Evolutionary conservation across 345 rosid species (phyloP).

Genomic region (Pistacia integerrima): DNA sequence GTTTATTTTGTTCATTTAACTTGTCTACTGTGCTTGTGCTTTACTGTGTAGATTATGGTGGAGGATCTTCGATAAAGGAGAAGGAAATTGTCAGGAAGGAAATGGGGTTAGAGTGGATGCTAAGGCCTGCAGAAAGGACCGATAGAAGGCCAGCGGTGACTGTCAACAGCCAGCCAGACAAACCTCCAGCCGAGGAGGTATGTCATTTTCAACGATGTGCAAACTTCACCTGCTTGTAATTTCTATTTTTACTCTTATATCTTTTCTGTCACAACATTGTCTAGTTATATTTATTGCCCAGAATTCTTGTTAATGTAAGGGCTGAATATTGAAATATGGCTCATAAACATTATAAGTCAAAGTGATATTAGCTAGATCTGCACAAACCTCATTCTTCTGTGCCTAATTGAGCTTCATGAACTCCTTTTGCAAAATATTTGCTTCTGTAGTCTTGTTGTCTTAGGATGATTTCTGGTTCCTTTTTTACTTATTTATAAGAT

Average conservation of each 20-base stretch:
- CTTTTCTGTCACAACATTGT: too few species aligned
- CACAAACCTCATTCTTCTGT: not conserved
- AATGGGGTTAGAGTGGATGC: conserved; percentile 90
- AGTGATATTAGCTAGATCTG: not conserved
- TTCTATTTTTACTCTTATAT: not conserved
- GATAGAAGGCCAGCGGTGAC: conserved; percentile 35
- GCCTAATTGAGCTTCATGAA: not conserved
- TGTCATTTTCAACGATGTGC: not conserved
- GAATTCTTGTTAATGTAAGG: not conserved
- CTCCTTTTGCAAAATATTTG: not conserved
- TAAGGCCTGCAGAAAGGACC: conserved; percentile 53
- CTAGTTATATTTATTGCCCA: not conserved
- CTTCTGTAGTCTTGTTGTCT: not conserved
- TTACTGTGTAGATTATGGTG: conserved; percentile 31
- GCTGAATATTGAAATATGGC: not conserved
- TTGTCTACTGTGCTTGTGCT: not conserved
- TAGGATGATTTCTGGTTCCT: too few species aligned
- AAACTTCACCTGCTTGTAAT: too few species aligned
- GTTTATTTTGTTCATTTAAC: not conserved
- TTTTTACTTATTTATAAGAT: not conserved
- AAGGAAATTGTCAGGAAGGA: conserved; percentile 62
- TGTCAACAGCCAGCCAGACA: conserved; percentile 40
- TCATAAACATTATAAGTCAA: not conserved
- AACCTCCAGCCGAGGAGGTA: conserved; percentile 61
- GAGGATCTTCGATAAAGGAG: conserved; percentile 27